phyloP scores from a whole-genome alignment of 768 basidiomycete species.

The Lactarius psammicola region DNA sequence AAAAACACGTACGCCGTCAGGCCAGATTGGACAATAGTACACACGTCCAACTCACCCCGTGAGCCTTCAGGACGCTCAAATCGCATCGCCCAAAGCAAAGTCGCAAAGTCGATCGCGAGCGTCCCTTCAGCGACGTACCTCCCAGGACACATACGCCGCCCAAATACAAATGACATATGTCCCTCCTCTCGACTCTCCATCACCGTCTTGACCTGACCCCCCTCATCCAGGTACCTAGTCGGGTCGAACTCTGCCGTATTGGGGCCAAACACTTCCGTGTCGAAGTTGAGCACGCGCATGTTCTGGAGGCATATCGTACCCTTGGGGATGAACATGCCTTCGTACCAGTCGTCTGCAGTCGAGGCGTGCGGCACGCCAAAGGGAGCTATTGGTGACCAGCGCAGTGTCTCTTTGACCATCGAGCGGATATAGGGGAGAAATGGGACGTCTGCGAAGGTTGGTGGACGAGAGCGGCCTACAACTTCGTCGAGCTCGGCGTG shows the following conservation, averaged over 20 bases:
- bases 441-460: slow-evolving; percentile 35
- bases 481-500: slow-evolving; percentile 45
- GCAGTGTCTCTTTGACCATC: slow-evolving; percentile 37
- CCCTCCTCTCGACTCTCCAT: slow-evolving; percentile 33
- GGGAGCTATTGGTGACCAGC: slow-evolving; percentile 32
- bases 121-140: slow-evolving; percentile 34
- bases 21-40: neutral
- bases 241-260: slow-evolving; percentile 1
- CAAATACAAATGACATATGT: slow-evolving; percentile 33
- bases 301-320: slow-evolving; percentile 12
- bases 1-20: slow-evolving; percentile 17
- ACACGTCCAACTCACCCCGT: slow-evolving; percentile 6
- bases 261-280: neutral
- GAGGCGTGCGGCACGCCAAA: slow-evolving; percentile 24
- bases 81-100: slow-evolving; percentile 32
- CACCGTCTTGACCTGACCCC: neutral
- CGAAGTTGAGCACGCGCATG: slow-evolving; percentile 4
- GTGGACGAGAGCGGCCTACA: slow-evolving; percentile 38
- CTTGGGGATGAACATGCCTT: slow-evolving; percentile 25
- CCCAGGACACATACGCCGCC: slow-evolving; percentile 37
- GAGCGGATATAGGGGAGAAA: slow-evolving; percentile 41
- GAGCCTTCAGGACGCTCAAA: slow-evolving; percentile 18
- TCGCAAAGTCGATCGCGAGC: slow-evolving; percentile 36
- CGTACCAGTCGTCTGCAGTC: slow-evolving; percentile 17
- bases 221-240: slow-evolving; percentile 5